Evolutionary conservation across 768 basidiomycete species (phyloP).

Genomic region (Thelephora ganbajun): DNA sequence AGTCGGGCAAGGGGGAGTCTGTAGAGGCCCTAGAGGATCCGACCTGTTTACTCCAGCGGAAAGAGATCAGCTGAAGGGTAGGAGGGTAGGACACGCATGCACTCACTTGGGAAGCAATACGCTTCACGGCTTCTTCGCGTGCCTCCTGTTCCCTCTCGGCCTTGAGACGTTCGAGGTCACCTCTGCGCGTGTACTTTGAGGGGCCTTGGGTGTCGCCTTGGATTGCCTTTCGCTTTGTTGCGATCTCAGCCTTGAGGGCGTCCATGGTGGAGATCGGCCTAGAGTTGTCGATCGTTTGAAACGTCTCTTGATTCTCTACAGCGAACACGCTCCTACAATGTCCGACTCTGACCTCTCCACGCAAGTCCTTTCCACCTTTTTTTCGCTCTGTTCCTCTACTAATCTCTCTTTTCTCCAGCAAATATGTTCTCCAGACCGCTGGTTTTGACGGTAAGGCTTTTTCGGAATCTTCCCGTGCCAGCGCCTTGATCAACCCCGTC

Average conservation of each 20-base stretch:
- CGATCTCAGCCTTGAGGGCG: slow-evolving; percentile 80
- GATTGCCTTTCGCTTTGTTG: slow-evolving; percentile 70
- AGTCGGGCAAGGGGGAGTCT: slow-evolving; percentile 13
- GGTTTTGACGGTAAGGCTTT: slow-evolving; percentile 69
- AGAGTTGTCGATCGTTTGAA: neutral
- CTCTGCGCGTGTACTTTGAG: slow-evolving; percentile 81
- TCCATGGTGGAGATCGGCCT: slow-evolving; percentile 58
- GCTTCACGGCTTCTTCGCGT: slow-evolving; percentile 16
- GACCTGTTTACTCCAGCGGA: slow-evolving; percentile 13
- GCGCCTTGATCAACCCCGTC: slow-evolving; percentile 1
- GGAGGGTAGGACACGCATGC: neutral
- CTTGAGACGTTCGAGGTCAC: slow-evolving; percentile 71
- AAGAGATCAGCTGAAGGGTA: neutral
- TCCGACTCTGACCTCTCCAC: slow-evolving; percentile 45
- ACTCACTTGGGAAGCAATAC: neutral
- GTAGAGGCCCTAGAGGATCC: slow-evolving; percentile 8
- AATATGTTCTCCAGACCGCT: slow-evolving; percentile 86
- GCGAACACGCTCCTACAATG: slow-evolving; percentile 30
- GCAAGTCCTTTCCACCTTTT: slow-evolving; percentile 20
- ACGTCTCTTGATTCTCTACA: neutral
- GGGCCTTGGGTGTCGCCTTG: slow-evolving; percentile 39
- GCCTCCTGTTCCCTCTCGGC: slow-evolving; percentile 29
- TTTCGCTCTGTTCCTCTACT: slow-evolving; percentile 1
- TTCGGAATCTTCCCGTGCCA: slow-evolving; percentile 4
- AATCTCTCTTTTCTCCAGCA: slow-evolving; percentile 27